Evolutionary conservation across 108 stramenopile genomes (phyloP), one percentile per base, ranked within the genome.

Genomic region (Chaetoceros tenuissimus): DNA sequence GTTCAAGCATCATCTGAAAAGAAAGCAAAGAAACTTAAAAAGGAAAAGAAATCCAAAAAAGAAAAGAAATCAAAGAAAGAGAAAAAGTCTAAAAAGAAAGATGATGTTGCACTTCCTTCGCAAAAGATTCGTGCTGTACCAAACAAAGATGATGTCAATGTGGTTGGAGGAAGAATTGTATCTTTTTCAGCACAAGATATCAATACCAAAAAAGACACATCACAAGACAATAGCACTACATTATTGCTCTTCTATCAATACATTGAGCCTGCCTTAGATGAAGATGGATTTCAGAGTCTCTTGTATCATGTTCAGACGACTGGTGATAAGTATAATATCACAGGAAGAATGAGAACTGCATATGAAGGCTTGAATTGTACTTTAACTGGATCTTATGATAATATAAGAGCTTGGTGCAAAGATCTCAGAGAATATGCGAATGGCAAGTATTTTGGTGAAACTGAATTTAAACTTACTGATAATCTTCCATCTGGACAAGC

Each of bases 281-380:
- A 67, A 26, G 47, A 59, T 24, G 62, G 73, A 49, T 75, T 84
- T 71, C 73, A 82, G 34, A 51, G 58, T 19, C 69, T 74, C 26
- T 52, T 86, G 2, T 68, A 75, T 43, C 64, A 79, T 44, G 64
- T 83, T 20, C 56, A 69, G 25, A 73, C 54, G 7, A 28, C 76
- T 17, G 84, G 75, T 0, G 62, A 69, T 10, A 45, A 64, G 29
- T 58, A 56, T 60, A 30, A 65, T 18, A 68, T 92, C 48, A 80
- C 77, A 3, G 89, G 89, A 3, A 60, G 89, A 13, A 76, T 79
- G 3, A 68, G 89, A 1, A 74, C 79, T 18, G 85, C 89, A 2
- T 80, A 71, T 16, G 89, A 92, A 59, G 89, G 89, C 3, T 55
- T 92, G 26, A 92, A 92, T 52, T 85, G 80, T 57, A 92, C 89